Conservation (phyloP, 805 yeast genomes). For the Alloascoidea hylecoeti region DNA sequence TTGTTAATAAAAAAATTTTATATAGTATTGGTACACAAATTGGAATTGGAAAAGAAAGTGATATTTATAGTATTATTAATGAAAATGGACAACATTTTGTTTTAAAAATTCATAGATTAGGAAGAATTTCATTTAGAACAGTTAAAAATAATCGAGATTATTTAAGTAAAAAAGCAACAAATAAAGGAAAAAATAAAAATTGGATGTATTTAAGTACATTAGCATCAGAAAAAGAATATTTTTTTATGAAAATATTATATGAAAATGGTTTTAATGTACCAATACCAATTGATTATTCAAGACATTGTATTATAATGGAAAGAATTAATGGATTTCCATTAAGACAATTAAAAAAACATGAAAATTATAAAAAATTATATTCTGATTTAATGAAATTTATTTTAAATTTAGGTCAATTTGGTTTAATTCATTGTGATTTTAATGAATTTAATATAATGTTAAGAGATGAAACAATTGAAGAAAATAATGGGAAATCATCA, state of each 20-base stretch:
- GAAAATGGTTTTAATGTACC: constrained; percentile 79
- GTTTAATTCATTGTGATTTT: constrained; percentile 93
- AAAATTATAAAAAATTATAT: constrained; percentile 57
- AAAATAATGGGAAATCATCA: constrained; percentile 11
- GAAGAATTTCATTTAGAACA: constrained; percentile 85
- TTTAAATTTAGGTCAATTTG: constrained; percentile 72
- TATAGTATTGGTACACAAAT: constrained; percentile 75
- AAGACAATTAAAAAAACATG: constrained; percentile 66
- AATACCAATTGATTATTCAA: constrained; percentile 71
- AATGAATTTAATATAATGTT: constrained; percentile 94
- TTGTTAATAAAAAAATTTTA: constrained; percentile 60
- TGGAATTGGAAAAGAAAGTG: constrained; percentile 97
- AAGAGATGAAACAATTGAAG: constrained; percentile 26
- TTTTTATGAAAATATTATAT: constrained; percentile 68
- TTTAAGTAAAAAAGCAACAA: constrained; percentile 46
- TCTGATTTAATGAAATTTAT: constrained; percentile 79
- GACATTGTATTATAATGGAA: constrained; percentile 92
- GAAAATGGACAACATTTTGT: constrained; percentile 53
- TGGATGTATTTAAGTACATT: constrained; percentile 90
- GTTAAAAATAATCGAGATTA: constrained; percentile 93
- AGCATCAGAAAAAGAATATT: constrained; percentile 88
- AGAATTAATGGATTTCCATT: constrained; percentile 81
- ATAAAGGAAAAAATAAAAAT: constrained; percentile 59
- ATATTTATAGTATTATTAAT: constrained; percentile 74
- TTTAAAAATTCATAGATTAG: constrained; percentile 82